Percentiles rank a stretch among this genome's conserved stretches.
These are phyloP conservation scores for Scytalidium lignicola DNA, from an alignment of 2,329 filamentous ascomycete species.

Conservation along the genomic window DNA sequence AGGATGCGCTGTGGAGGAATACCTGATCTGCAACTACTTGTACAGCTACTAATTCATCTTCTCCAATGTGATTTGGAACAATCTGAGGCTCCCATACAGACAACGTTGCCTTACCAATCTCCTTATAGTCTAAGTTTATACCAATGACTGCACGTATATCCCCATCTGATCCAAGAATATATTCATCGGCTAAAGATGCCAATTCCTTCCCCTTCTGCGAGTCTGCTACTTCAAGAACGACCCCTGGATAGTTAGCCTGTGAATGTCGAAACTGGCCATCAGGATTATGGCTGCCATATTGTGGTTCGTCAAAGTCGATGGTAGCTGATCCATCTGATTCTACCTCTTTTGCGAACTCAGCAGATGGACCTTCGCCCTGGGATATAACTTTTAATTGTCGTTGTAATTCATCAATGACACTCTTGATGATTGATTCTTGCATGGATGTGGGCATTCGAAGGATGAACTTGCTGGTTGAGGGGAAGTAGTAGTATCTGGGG, in stretches of 20 bases:
- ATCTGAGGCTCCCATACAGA: constrained; percentile 25
- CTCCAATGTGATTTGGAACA: constrained; percentile 14
- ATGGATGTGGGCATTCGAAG: constrained; percentile 16
- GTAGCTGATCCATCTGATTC: constrained; percentile 4
- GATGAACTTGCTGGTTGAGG: constrained; percentile 9
- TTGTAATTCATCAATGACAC: constrained; percentile 11
- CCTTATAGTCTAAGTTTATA: constrained; percentile 27
- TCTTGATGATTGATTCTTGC: constrained; percentile 14
- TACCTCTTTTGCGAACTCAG: constrained; percentile 9
- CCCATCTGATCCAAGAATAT: constrained; percentile 25
- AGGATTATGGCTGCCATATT: constrained; percentile 14
- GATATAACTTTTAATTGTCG: constrained; percentile 6
- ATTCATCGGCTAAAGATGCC: constrained; percentile 25
- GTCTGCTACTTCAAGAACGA: constrained; percentile 29
- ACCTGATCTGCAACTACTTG: constrained; percentile 14
- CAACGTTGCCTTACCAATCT: constrained; percentile 22
- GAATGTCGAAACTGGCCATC: constrained; percentile 21
- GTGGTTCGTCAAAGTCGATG: constrained; percentile 8
- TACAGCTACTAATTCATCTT: constrained; percentile 13
- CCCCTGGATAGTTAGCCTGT: constrained; percentile 14
- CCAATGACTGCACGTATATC: constrained; percentile 27
- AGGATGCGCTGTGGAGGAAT: no score
- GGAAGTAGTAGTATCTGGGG: constrained; percentile 17
- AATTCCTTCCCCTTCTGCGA: constrained; percentile 25
- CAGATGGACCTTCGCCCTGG: constrained; percentile 1